Conservation (phyloP, 148 eudicot species). For the Silene latifolia region DNA sequence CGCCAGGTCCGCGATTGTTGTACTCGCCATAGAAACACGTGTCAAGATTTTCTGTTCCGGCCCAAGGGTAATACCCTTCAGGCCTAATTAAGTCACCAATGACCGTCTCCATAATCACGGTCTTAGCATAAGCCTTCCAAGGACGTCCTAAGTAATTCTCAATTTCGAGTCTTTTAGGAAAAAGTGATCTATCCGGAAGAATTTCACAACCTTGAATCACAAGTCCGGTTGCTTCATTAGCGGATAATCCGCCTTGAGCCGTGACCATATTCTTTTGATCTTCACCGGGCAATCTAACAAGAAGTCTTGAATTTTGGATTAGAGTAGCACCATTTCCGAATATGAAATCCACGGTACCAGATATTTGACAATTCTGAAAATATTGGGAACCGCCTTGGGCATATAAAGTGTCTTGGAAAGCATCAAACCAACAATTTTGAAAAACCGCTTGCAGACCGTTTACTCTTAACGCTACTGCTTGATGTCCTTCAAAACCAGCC, state of each 20-base stretch:
- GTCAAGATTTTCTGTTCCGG: slow-evolving; percentile 17
- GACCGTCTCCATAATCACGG: slow-evolving; percentile 37
- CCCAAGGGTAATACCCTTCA: slow-evolving; percentile 41
- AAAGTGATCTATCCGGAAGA: slow-evolving; percentile 25
- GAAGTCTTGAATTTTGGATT: slow-evolving; percentile 34
- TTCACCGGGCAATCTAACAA: slow-evolving; percentile 30
- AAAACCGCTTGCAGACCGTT: slow-evolving; percentile 36
- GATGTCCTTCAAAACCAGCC: slow-evolving; percentile 49
- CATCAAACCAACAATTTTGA: slow-evolving; percentile 46
- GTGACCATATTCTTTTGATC: slow-evolving; percentile 42
- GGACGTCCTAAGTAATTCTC: slow-evolving; percentile 53
- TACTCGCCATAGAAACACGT: slow-evolving; percentile 42
- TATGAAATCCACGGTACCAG: slow-evolving; percentile 63
- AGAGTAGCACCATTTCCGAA: slow-evolving; percentile 42
- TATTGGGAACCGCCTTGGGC: slow-evolving; percentile 47
- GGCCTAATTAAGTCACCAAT: slow-evolving; percentile 46
- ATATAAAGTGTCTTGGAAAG: slow-evolving; percentile 61
- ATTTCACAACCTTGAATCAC: slow-evolving; percentile 47
- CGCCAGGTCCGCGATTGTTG: slow-evolving; percentile 37
- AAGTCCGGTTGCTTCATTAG: slow-evolving; percentile 27
- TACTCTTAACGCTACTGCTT: slow-evolving; percentile 54
- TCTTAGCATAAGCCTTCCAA: slow-evolving; percentile 38
- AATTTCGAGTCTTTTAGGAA: slow-evolving; percentile 24
- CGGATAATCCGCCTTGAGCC: slow-evolving; percentile 38
- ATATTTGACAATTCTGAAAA: slow-evolving; percentile 48